Base-by-base conservation (phyloP, 495 filamentous ascomycete genomes). In the Platismatia glauca region DNA sequence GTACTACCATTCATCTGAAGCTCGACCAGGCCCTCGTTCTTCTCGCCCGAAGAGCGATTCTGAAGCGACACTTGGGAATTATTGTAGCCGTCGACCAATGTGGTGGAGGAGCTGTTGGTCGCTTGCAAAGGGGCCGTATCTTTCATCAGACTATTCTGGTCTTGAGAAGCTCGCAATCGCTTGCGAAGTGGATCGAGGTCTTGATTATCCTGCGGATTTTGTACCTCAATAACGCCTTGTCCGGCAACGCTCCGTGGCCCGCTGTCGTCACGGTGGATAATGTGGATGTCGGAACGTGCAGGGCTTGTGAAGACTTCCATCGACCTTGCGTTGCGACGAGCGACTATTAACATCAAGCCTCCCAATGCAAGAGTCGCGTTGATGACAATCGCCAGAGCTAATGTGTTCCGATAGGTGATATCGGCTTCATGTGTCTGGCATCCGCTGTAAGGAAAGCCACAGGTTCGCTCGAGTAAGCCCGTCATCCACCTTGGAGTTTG, bases 261-360 rank as follows among this genome's bases (percentile, higher is more conserved):
- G 29, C 24, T 33, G 16, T 52, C 48, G 4, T 18, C 5, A 18
- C 7, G 48, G 24, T 5, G 24, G 27, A 7, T 33, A 34, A 33
- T 53, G 0, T 53, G 50, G 29, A 53, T 53, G 50, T 53, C 50
- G 29, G 50, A 53, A 33, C 4, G 29, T 11, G 29, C 50, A 53
- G 50, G 50, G 50, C 29, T 53, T 53, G 50, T 33, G 29, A 53
- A 53, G 15, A 53, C 50, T 53, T 53, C 50, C 7, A 5, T 53
- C 29, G 29, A 53, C 24, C 50, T 53, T 18, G 50, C 50, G 12
- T 53, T 31, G 6, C 29, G 50, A 18, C 16, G 29, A 53, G 50
- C 29, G 12, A 53, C 29, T 33, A 33, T 9, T 4, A 53, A 9
- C 1, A 53, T 53, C 9, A 53, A 29, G 5, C 4, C 27, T 33